Evolutionary conservation across 2,329 filamentous ascomycete species (phyloP), one percentile per base, ranked within the genome.

Genomic region (Aulographum hederae): DNA sequence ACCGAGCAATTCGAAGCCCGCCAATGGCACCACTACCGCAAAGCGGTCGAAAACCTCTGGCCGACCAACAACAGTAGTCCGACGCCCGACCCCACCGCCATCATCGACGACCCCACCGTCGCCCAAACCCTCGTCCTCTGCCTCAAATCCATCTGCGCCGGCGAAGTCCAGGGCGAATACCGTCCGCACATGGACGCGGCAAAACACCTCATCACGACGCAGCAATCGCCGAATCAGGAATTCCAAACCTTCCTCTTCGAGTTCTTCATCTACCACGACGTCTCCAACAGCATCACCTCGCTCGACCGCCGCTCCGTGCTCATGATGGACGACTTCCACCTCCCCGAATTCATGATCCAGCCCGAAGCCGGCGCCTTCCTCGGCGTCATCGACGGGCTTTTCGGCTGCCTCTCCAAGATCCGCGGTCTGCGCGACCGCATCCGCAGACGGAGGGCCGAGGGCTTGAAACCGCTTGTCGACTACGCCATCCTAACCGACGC

Each of bases 221-320:
- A 65, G 34, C 72, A 46, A 60, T 77, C 32, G 46, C 68, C 46
- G 57, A 84, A 63, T 53, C 58, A 72, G 14, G 68, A 72, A 15
- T 82, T 89, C 46, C 73, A 75, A 38, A 74, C 79, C 31, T 73
- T 75, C 41, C 68, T 74, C 35, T 60, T 71, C 37, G 71, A 75
- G 48, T 86, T 91, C 54, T 86, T 91, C 51, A 77, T 84, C 47
- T 92, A 89, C 44, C 80, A 89, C 49, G 67, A 69, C 45, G 63
- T 71, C 26, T 65, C 63, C 14, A 68, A 65, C 38, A 60, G 65
- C 12, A 57, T 73, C 32, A 72, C 69, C 5, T 63, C 61, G 3
- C 46, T 69, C 16, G 60, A 65, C 35, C 58, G 63, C 30, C 58
- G 60, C 10, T 61, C 61, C 4, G 52, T 65, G n/a, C 56, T 63